Evolutionary conservation across 345 rosid genomes (phyloP), one percentile per base, ranked within the genome.

Genomic region (Erucastrum elatum): DNA sequence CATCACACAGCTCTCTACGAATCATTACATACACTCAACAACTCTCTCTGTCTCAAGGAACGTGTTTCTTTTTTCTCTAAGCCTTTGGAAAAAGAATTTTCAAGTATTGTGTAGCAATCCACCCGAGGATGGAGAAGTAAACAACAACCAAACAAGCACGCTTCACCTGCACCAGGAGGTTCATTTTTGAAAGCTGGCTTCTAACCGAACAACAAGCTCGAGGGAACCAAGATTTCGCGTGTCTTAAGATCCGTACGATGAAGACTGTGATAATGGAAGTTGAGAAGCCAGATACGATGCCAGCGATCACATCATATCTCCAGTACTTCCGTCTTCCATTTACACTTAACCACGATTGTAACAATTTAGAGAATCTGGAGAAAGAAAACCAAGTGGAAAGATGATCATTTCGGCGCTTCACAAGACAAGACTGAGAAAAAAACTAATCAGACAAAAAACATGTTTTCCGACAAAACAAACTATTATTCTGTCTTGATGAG

Each of bases 101-200:
- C 59, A 82, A 86, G 66, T 87, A 89, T 51, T 86, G 85, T 67
- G 81, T 60, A 26, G 84, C 83, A 74, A 92, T 80, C 97, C 88
- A 90, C 55, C 93, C 85, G 10, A 84, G 70, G 53, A 87, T 30
- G 15, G 89, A 87, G 37, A 89, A 75, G 86, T 88, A 90, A 10
- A 84, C 87, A 63, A 88, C 64, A 4, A 86, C 79, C 69, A 92
- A 87, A 83, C 89, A 89, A 53, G 76, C 84, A n/a, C 93, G 91
- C 82, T 77, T 92, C 39, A 87, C 46, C 51, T 78, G 82, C 39
- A 76, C 74, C 79, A 71, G 33, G 21, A 69, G 25, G 53, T 70
- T 62, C 74, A 78, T 71, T 27, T 75, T 71, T 25, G 70, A 71
- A 70, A 75, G 35, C 64, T 41, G 64, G n/a, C 53, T 82, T 39